A percentile compares a stretch with the other conserved stretches of the same genome.
These are phyloP conservation scores for Fragilaria crotonensis DNA, from an alignment of 108 stramenopile genomes.

Conservation along the genomic window DNA sequence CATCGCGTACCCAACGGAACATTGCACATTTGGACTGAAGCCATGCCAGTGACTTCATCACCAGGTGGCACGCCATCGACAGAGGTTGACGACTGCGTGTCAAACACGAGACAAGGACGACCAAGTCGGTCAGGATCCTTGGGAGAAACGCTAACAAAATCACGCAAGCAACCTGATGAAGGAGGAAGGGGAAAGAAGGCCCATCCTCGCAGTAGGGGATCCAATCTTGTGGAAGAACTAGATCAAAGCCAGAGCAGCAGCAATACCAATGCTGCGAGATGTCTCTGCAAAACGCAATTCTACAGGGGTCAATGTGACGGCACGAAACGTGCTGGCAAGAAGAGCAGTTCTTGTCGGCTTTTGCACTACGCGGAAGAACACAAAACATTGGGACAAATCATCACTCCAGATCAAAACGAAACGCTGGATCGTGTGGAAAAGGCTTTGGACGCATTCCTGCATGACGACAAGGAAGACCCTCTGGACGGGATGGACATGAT, in stretches of 20 bases:
- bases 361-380: constrained; percentile 8
- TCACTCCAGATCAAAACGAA: constrained; percentile 5
- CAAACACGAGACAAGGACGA: constrained; percentile 8
- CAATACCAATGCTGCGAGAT: neutral
- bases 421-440: constrained; percentile 1
- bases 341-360: constrained; percentile 3
- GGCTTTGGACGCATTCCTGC: neutral
- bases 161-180: neutral
- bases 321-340: neutral
- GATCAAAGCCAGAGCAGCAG: too few relatives aligned
- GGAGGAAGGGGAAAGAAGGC: neutral
- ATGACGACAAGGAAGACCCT: neutral
- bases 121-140: constrained; percentile 3
- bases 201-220: constrained; percentile 7
- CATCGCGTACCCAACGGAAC: neutral
- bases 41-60: constrained; percentile 8
- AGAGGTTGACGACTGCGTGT: neutral
- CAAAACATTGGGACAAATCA: constrained; percentile 5
- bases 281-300: neutral
- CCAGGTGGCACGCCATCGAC: neutral
- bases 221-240: neutral
- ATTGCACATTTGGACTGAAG: constrained; percentile 31
- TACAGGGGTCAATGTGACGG: constrained; percentile 1
- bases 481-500: constrained; percentile 33
- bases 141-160: neutral